Evolutionary conservation across 306 rosid species (phyloP), one percentile per base, ranked within the genome.

Genomic region (Amphicarpaea edgeworthii): DNA sequence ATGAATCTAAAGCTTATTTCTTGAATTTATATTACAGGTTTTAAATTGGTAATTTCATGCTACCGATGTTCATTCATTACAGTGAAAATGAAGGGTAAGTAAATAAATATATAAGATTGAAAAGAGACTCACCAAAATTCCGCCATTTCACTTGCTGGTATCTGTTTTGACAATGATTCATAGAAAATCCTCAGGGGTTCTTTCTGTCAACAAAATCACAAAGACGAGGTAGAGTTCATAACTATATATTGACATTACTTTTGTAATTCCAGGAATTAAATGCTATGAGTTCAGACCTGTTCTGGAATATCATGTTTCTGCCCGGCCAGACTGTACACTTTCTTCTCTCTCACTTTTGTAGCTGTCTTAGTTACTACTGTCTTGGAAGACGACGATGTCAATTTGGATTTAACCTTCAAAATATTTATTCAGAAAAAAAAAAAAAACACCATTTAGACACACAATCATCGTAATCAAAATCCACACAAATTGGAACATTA

Each of bases 301-400:
- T 91, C 98, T 38, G 98, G 98, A 71, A 91, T 88, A 78, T 93
- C 98, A 83, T 19, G 90, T 83, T 85, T 90, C 92, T 93, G 98
- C 77, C 98, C 98, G 23, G 92, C 71, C 77, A 93, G 71, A 85
- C 77, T 87, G 83, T 79, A 93, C 1, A 88, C 90, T 79, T 93
- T 93, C 90, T 85, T 93, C 86, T 87, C 87, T 75, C 85, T 88
- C 86, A 80, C 91, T 79, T 46, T 93, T 23, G 20, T 30, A 30
- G 21, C 15, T 28, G 41, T 59, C 66, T 59, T 28, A 2, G 72
- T 77, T 12, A 62, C 43, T 12, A 62, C 43, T 50, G 80, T 28
- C 72, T 85, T 86, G 17, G 92, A 82, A 24, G 92, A 73, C 6
- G 83, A 84, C 8, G 79, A 79, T 20, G 75, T 70, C 7, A 81